Conservation (phyloP, 148 eudicot species). For the Rheum nobile region DNA sequence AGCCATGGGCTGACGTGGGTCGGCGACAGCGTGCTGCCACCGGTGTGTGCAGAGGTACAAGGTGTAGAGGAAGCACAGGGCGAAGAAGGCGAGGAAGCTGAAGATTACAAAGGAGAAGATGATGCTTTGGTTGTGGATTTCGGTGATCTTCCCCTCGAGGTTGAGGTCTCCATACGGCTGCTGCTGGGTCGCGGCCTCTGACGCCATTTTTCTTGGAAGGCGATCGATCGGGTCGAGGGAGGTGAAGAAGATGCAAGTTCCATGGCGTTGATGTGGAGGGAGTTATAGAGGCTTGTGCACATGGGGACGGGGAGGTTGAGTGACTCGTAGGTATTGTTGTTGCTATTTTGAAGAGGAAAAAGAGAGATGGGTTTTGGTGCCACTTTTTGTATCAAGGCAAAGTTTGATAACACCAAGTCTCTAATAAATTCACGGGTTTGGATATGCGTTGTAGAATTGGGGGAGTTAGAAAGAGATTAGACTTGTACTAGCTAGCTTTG, state of each 20-base stretch:
- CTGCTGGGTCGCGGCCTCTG: background rate
- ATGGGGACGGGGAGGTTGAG: background rate
- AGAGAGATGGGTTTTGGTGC: background rate
- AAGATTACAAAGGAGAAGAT: background rate
- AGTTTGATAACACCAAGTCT: background rate
- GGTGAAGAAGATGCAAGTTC: background rate
- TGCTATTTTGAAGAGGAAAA: background rate
- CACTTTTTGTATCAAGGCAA: background rate
- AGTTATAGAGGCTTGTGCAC: background rate
- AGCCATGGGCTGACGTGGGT: background rate
- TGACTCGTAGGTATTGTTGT: background rate
- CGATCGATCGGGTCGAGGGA: background rate
- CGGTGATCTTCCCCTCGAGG: background rate
- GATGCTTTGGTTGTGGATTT: slow-evolving; percentile 3
- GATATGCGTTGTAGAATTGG: background rate
- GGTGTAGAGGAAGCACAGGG: slow-evolving; percentile 3
- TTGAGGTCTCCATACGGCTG: background rate
- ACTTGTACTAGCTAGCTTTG: background rate
- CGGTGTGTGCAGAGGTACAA: background rate
- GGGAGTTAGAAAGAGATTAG: background rate
- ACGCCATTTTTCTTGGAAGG: background rate
- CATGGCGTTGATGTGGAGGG: background rate
- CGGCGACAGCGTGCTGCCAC: background rate
- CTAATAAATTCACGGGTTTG: background rate
- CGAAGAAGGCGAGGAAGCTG: background rate